Conservation (phyloP, 75 land plant genomes). For the Ceratopteris richardii region DNA sequence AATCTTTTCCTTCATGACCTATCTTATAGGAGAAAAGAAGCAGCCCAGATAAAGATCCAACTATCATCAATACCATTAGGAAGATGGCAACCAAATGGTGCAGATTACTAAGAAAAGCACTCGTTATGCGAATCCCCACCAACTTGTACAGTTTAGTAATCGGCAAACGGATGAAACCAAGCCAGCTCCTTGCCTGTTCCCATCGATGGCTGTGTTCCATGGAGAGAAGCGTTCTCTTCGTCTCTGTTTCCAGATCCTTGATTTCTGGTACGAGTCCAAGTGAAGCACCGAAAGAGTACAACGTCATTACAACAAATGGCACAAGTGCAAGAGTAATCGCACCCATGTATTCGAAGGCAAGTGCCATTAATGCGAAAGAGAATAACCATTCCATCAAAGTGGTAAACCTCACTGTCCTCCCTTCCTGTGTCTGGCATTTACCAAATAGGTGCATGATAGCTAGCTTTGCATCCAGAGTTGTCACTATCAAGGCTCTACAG, state of each 20-base stretch:
- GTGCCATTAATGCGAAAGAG: constrained; percentile 49
- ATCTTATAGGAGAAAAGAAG: constrained; percentile 84
- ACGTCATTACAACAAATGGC: constrained; percentile 21
- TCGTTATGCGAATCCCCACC: not conserved
- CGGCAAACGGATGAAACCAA: constrained; percentile 6
- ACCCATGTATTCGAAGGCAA: constrained; percentile 52
- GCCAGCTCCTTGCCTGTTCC: constrained; percentile 7
- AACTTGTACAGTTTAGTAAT: not conserved
- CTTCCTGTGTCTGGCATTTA: constrained; percentile 2
- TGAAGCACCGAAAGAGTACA: not conserved
- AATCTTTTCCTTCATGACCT: constrained; percentile 80
- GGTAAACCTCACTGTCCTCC: constrained; percentile 33
- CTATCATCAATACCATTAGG: constrained; percentile 50
- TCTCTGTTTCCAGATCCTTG: constrained; percentile 1
- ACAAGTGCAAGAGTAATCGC: constrained; percentile 12
- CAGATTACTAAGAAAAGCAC: constrained; percentile 27
- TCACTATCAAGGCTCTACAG: constrained; percentile 29
- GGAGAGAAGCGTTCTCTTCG: not conserved
- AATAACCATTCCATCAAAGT: constrained; percentile 63
- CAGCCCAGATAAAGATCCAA: constrained; percentile 45
- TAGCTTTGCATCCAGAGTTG: constrained; percentile 35
- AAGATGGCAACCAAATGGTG: constrained; percentile 52
- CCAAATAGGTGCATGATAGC: constrained; percentile 18
- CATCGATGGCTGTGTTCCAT: not conserved
- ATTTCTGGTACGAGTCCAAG: constrained; percentile 6